Evolutionary conservation across 495 filamentous ascomycete species (phyloP).

Genomic region (Penicillium paradoxum): DNA sequence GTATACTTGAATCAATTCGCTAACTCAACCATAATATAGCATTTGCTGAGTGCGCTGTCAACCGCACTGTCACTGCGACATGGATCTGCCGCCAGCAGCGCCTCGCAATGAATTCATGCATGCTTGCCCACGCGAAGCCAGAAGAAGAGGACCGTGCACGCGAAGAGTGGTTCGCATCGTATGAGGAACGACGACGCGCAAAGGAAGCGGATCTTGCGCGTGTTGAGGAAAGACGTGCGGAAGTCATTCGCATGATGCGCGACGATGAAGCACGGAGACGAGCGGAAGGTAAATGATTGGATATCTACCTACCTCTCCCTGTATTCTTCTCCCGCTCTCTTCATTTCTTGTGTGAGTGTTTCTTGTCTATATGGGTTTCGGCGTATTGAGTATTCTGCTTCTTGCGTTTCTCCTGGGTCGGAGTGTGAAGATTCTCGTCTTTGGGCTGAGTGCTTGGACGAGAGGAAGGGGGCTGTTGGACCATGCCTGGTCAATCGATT

Average conservation of each 20-base stretch:
- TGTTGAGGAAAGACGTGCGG: slow-evolving; percentile 42
- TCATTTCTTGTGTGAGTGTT: slow-evolving; percentile 11
- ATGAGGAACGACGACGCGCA: slow-evolving; percentile 59
- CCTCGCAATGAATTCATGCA: slow-evolving; percentile 86
- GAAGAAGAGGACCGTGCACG: slow-evolving; percentile 82
- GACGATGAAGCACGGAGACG: slow-evolving; percentile 43
- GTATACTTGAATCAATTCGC: not conserved
- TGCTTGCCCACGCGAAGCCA: slow-evolving; percentile 77
- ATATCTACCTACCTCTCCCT: not conserved
- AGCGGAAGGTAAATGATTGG: slow-evolving; percentile 21
- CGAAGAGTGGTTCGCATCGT: slow-evolving; percentile 85
- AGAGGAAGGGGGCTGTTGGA: not conserved
- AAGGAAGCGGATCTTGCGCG: slow-evolving; percentile 53
- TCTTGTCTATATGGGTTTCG: slow-evolving; percentile 21
- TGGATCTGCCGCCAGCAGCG: slow-evolving; percentile 78
- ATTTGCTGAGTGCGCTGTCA: slow-evolving; percentile 83
- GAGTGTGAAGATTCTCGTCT: not conserved
- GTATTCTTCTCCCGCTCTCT: not conserved
- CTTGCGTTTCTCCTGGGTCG: slow-evolving; percentile 3
- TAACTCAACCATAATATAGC: slow-evolving; percentile 42
- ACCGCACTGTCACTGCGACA: slow-evolving; percentile 76
- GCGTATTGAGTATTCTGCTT: slow-evolving; percentile 15
- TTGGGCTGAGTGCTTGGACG: not conserved
- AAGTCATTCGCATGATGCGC: slow-evolving; percentile 51
- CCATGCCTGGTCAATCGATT: not conserved